Base-by-base conservation (phyloP, 257 asterid genomes). In the Solanum chmielewskii region DNA sequence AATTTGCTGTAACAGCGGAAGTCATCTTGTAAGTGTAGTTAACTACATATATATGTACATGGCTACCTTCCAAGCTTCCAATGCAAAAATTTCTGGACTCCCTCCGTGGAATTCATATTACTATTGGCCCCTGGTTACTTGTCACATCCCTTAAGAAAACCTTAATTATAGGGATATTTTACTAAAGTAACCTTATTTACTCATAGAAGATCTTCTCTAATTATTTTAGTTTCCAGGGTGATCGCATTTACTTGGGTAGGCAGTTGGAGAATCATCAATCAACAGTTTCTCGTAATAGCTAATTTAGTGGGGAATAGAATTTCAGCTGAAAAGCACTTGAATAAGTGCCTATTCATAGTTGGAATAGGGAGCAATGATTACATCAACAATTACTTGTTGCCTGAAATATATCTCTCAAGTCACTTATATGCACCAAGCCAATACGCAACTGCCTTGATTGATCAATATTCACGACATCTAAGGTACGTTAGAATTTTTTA, bases 311-410 rank as follows among this genome's bases (percentile, higher is more conserved):
- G 90, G 27, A 86, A 47, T 37, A 33, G 11, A 29, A 39, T 33
- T 37, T 25, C 85, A 14, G 73, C 31, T 0, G 29, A 86, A 6
- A 29, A 70, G 5, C 82, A 92, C 52, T 91, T 94, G 3, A 73
- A 71, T 12, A 52, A 83, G 60, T 95, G 98, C 80, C 49, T 93
- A 18, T 95, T 93, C 83, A 83, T 78, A 11, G 93, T 95, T 6
- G 87, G 90, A 47, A 90, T 91, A 1, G 97, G 98, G 6, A 93
- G 91, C 83, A 91, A 94, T 37, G 98, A 94, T 37, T 95, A 95
- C 88, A 75, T 93, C 3, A 93, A 92, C 92, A 92, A 93, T 83
- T 95, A 93, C 78, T 91, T 76, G 11, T 3, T 84, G 42, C 91
- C 92, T 9, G 71, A 66, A 29, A 6, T 59, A 18, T 91, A 91